Base-by-base conservation (phyloP, 2,329 filamentous ascomycete genomes). In the Nemania diffusa region DNA sequence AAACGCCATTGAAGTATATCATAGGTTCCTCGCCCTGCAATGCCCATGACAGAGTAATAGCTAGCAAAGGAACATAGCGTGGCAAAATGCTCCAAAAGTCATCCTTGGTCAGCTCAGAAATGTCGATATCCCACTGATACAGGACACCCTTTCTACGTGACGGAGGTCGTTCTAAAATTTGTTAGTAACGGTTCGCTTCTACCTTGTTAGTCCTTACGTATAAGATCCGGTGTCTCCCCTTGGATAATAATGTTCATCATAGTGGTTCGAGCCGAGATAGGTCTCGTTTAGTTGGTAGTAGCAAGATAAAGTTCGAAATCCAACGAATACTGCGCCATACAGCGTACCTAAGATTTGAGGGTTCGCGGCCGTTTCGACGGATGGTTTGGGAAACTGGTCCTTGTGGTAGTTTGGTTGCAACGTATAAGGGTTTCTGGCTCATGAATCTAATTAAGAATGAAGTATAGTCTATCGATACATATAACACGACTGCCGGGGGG, bases 41-140 rank as follows among this genome's bases (percentile, higher is more conserved):
- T 13, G 34, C 13, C 34, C 34, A 40, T 9, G 7, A 9, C 34
- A 32, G 9, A 5, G 29, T 32, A 32, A 40, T 9, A 40, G 7
- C 34, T n/a, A 46, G 6, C 5, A 1, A 46, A 24, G 2, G 1
- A 24, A 46, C 20, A 3, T 22, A 22, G 2, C n/a, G 5, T 5
- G n/a, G n/a, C n/a, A 46, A 13, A 24, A 46, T 13, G 2, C 44
- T 5, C 44, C 44, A 46, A 24, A 46, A 46, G 6, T 24, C 1
- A 8, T 20, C n/a, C 44, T 46, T 24, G 8, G 44, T 13, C 11
- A 50, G 2, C 9, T 9, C 32, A 1, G 42, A 34, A n/a, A 58
- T 11, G 3, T 58, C 42, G 15, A 58, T 50, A 6, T 58, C 56
- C 56, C 56, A 58, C 4, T 58, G n/a, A n/a, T 50, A 58, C 1